A percentile compares a stretch with the other conserved stretches of the same genome.
Evolutionary conservation across 1,284 basidiomycete species (phyloP).

Genomic region (Naganishia sp.): DNA sequence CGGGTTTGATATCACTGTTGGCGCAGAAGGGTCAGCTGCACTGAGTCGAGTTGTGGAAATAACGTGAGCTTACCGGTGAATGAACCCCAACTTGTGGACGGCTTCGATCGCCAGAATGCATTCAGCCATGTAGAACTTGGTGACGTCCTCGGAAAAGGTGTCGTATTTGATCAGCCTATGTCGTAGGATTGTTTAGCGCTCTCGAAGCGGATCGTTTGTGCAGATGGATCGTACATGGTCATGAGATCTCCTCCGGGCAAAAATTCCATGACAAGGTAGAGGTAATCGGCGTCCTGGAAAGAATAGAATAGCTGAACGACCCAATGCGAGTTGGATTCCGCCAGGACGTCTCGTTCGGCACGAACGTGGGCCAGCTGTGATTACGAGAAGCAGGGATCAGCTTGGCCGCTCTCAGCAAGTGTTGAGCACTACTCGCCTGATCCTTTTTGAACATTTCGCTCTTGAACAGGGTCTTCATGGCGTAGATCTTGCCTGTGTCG

Average conservation of each 20-base stretch:
- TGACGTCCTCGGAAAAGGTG: constrained; percentile 97
- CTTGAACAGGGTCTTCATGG: constrained; percentile 98
- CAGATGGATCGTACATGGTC: constrained; percentile 57
- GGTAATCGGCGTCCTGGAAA: constrained; percentile 93
- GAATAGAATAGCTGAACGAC: constrained; percentile 98
- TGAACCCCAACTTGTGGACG: constrained; percentile 97
- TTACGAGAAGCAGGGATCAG: neutral
- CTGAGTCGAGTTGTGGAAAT: constrained; percentile 10
- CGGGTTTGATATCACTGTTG: constrained; percentile 88
- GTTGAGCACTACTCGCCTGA: constrained; percentile 63
- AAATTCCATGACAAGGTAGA: constrained; percentile 99
- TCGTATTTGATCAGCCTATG: constrained; percentile 99
- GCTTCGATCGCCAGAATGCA: constrained; percentile 97
- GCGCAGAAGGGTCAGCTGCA: neutral
- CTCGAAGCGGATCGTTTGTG: neutral
- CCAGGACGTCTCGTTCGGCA: constrained; percentile 96
- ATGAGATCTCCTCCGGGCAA: constrained; percentile 96
- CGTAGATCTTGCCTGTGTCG: constrained; percentile 97
- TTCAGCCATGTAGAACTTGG: constrained; percentile 98
- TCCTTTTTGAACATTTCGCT: constrained; percentile 99
- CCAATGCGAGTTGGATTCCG: constrained; percentile 97
- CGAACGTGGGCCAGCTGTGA: constrained; percentile 89
- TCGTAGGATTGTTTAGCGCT: neutral
- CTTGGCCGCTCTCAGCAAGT: neutral
- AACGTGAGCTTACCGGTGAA: constrained; percentile 73